These are phyloP conservation scores for Binderoboletus segoi DNA, from an alignment of 1,284 basidiomycete genomes.

Conservation along the genomic window DNA sequence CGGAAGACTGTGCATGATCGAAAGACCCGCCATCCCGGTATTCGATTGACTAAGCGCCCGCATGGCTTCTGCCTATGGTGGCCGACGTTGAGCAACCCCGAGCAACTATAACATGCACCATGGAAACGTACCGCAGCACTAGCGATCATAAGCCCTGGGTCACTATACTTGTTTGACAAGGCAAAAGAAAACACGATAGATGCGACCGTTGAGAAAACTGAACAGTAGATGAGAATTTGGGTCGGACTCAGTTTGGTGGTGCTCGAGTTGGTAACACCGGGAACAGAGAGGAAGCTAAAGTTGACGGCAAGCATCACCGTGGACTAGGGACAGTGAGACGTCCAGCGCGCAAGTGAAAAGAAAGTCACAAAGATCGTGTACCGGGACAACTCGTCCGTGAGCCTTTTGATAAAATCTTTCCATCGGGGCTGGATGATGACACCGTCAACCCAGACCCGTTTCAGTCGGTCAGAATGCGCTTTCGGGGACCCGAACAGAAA, in stretches of 20 bases:
- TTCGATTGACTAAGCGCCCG: too few relatives aligned
- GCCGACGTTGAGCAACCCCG: too few relatives aligned
- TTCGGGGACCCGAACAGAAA: slow-evolving; percentile 18
- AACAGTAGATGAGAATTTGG: background rate
- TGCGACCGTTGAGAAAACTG: background rate
- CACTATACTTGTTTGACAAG: background rate
- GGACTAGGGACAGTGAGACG: slow-evolving; percentile 18
- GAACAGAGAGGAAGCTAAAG: slow-evolving; percentile 13
- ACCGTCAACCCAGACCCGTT: slow-evolving; percentile 25
- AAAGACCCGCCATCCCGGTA: too few relatives aligned
- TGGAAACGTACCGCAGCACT: background rate
- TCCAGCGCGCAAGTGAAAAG: background rate
- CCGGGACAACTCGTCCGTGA: slow-evolving; percentile 53
- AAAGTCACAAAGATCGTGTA: slow-evolving; percentile 50
- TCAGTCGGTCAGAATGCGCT: slow-evolving; percentile 15
- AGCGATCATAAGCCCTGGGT: background rate
- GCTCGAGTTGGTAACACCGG: background rate
- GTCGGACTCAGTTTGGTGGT: background rate
- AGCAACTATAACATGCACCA: too few relatives aligned
- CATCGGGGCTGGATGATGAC: slow-evolving; percentile 28
- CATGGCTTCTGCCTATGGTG: too few relatives aligned
- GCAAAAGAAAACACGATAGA: background rate
- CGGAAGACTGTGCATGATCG: too few relatives aligned
- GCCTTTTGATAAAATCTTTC: slow-evolving; percentile 41
- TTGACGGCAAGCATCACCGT: slow-evolving; percentile 26